phyloP scores from a whole-genome alignment of 768 basidiomycete genomes.

The Auriscalpium microsporum region DNA sequence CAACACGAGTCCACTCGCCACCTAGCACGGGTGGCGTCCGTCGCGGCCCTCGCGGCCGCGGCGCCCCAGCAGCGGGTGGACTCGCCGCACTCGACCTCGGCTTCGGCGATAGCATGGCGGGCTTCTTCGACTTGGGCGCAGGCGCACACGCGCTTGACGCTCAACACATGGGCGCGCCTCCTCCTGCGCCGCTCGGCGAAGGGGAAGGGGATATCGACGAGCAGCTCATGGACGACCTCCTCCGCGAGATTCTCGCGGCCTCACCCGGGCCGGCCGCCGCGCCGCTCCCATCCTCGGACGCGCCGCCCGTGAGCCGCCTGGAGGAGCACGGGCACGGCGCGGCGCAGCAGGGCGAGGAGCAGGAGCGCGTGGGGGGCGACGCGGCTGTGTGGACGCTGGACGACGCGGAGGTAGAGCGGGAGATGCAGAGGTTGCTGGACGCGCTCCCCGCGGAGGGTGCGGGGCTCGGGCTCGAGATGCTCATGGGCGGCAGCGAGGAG shows the following conservation, averaged over 20 bases:
- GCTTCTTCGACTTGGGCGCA: background rate
- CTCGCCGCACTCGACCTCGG: slow-evolving; percentile 32
- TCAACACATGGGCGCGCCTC: background rate
- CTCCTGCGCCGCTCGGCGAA: slow-evolving; percentile 17
- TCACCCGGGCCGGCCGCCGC: slow-evolving; percentile 29
- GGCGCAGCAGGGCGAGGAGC: slow-evolving; percentile 18
- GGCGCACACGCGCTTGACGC: slow-evolving; percentile 16
- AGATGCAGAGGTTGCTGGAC: slow-evolving; percentile 56
- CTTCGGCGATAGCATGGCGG: slow-evolving; percentile 14
- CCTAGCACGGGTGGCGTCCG: slow-evolving; percentile 96
- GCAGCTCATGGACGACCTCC: slow-evolving; percentile 56
- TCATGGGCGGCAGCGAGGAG: slow-evolving; percentile 5
- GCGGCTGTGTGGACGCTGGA: background rate
- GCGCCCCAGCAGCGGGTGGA: slow-evolving; percentile 95
- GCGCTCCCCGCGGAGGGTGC: slow-evolving; percentile 33
- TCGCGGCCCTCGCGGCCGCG: slow-evolving; percentile 43
- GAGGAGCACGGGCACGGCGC: slow-evolving; percentile 14
- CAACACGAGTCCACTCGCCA: slow-evolving; percentile 77
- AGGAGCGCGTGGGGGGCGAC: slow-evolving; percentile 17
- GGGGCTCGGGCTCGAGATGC: slow-evolving; percentile 17
- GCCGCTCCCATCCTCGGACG: slow-evolving; percentile 24
- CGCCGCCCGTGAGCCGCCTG: slow-evolving; percentile 18
- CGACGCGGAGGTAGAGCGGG: slow-evolving; percentile 32
- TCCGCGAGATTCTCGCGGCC: slow-evolving; percentile 61
- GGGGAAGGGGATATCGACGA: slow-evolving; percentile 35